Percentiles rank a stretch among this genome's conserved stretches.
Evolutionary conservation across 148 eudicot genomes (phyloP).

Genomic region (Bassia scoparia): DNA sequence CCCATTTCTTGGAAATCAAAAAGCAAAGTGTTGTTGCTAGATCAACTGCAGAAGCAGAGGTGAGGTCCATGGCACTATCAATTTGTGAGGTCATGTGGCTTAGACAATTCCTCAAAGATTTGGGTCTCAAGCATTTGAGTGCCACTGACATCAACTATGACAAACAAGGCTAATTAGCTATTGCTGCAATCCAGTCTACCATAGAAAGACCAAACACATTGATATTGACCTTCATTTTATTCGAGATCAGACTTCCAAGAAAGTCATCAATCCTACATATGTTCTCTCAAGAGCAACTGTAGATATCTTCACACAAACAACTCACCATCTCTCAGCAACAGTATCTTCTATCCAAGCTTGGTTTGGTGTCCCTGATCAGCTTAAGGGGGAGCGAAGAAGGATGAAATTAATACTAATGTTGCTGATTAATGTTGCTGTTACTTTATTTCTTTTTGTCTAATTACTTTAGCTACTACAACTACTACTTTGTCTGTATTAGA

Average conservation of each 20-base stretch:
- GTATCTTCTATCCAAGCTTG: too few relatives aligned
- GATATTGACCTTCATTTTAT: neutral
- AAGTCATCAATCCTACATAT: too few relatives aligned
- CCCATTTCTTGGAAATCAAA: neutral
- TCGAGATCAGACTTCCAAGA: neutral
- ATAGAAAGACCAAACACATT: neutral
- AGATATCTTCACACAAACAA: too few relatives aligned
- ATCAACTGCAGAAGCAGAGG: neutral
- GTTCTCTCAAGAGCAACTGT: too few relatives aligned
- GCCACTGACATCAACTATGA: neutral
- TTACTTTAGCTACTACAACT: too few relatives aligned
- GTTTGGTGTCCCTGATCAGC: too few relatives aligned
- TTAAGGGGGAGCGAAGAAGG: too few relatives aligned
- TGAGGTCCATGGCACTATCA: neutral
- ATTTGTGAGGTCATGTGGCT: neutral
- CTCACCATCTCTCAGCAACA: too few relatives aligned
- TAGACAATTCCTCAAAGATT: neutral
- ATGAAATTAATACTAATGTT: too few relatives aligned
- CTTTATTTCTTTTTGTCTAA: too few relatives aligned
- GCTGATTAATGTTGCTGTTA: too few relatives aligned
- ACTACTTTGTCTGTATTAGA: too few relatives aligned
- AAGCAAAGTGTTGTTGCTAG: neutral
- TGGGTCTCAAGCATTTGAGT: neutral
- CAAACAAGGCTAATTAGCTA: neutral
- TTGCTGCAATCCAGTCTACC: neutral